Base-by-base conservation (phyloP, 2,329 filamentous ascomycete species). In the Tolypocladium ovalisporum region DNA sequence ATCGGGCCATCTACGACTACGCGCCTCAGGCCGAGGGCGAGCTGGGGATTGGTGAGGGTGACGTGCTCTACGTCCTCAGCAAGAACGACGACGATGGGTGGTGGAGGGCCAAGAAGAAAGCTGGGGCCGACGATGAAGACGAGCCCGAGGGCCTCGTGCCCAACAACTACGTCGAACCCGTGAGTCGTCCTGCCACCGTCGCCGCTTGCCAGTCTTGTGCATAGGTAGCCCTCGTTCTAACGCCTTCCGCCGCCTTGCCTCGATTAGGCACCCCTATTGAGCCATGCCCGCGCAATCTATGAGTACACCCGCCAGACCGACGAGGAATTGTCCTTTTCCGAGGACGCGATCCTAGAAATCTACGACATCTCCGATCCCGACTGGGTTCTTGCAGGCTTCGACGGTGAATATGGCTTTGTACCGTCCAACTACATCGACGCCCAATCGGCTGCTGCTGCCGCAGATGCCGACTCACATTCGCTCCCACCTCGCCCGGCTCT, bases 271-370 rank as follows among this genome's bases (percentile, higher is more conserved):
- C 76, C 80, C 65, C 82, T 88, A 29, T 73, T 83, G 60, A 77
- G 83, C 60, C 80, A 86, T 63, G 94, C 93, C 54, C 91, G 88
- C 71, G 90, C 94, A n/a, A 82, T 97, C n/a, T 99, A 93, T 77
- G 94, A 99, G 72, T 99, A 99, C 72, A 89, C 89, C 54, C 85
- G 93, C 65, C 94, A 99, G 75, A 99, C 94, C 29, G 94, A 99
- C 68, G 94, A 99, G 73, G 94, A 99, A 74, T 79, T 99, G 12
- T 97, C 93, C 29, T 97, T 99, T 70, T 83, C 89, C 54, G 94
- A 99, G 76, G 92, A 96, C 69, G 86, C 88, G 44, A 75, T 84
- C 51, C 80, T 99, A 54, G 79, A 88, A 60, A 89, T 99, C 53
- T 97, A 89, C 74, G 94, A 99, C 72, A 86, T 81, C 12, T 88